A percentile compares a stretch with the other conserved stretches of the same genome.
Evolutionary conservation across 768 basidiomycete genomes (phyloP).

Genomic region (Panaeolus papilionaceus): DNA sequence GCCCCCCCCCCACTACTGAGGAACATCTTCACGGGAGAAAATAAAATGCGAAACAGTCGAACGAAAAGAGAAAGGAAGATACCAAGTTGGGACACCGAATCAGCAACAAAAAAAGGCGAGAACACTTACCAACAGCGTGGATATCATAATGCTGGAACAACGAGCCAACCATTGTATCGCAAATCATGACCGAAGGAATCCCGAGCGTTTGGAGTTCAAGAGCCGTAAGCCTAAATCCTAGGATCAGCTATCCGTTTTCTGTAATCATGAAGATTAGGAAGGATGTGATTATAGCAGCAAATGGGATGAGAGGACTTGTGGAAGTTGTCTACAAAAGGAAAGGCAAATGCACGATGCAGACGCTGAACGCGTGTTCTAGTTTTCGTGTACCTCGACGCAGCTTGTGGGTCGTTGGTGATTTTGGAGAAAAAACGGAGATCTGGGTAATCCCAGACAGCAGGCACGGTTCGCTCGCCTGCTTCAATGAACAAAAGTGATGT

Average conservation of each 20-base stretch:
- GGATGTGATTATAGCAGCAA: slow-evolving; percentile 13
- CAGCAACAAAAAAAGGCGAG: slow-evolving; percentile 5
- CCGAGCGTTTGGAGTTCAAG: slow-evolving; percentile 85
- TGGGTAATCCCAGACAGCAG: slow-evolving; percentile 1
- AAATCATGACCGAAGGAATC: slow-evolving; percentile 92
- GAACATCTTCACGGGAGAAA: neutral
- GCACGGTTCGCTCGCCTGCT: slow-evolving; percentile 1
- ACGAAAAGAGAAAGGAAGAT: neutral
- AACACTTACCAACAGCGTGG: slow-evolving; percentile 73
- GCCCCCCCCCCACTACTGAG: neutral
- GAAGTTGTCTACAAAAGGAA: neutral
- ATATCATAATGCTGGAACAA: slow-evolving; percentile 88
- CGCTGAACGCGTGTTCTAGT: slow-evolving; percentile 2
- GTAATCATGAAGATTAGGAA: neutral
- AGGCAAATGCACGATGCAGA: neutral
- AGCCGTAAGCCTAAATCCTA: slow-evolving; percentile 73
- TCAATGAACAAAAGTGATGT: neutral
- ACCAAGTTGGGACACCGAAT: slow-evolving; percentile 6
- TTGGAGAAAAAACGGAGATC: slow-evolving; percentile 10
- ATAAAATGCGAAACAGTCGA: neutral
- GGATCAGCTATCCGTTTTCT: slow-evolving; percentile 11
- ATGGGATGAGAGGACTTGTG: neutral
- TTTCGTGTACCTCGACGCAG: slow-evolving; percentile 9
- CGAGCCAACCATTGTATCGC: slow-evolving; percentile 97
- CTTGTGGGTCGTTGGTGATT: slow-evolving; percentile 9